phyloP scores from a whole-genome alignment of 176 grass and related monocot species.

The Ensete glaucum region DNA sequence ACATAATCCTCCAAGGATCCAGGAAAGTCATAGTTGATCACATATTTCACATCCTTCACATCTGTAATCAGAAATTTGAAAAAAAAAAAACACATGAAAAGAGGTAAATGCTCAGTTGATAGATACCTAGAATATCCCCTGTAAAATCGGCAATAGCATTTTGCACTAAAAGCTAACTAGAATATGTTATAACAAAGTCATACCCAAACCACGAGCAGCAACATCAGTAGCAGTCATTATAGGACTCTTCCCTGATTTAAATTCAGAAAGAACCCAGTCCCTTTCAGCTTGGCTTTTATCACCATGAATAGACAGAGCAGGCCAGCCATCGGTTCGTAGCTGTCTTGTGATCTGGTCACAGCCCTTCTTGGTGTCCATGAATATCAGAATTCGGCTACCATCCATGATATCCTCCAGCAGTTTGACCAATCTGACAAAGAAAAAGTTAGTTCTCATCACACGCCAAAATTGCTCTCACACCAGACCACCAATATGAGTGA shows the following conservation, averaged over 20 bases:
- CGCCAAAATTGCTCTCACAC: not conserved
- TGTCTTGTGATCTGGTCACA: conserved; percentile 94
- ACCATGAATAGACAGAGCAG: conserved; percentile 90
- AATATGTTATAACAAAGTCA: not conserved
- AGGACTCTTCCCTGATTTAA: conserved; percentile 93
- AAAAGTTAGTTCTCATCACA: not conserved
- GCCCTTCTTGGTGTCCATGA: conserved; percentile 95
- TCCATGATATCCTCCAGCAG: conserved; percentile 98
- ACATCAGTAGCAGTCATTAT: conserved; percentile 98
- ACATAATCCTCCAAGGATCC: conserved; percentile 96
- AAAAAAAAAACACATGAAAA: no score
- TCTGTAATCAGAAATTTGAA: conserved; percentile 33
- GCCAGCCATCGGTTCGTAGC: conserved; percentile 92
- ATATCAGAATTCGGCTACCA: conserved; percentile 93
- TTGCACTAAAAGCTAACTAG: not conserved
- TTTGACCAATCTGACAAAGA: conserved; percentile 68
- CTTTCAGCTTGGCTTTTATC: conserved; percentile 97
- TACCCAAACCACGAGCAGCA: conserved; percentile 93
- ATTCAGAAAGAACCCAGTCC: conserved; percentile 98
- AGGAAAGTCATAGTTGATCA: conserved; percentile 96
- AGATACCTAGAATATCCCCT: conserved; percentile 1
- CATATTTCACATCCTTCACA: conserved; percentile 97
- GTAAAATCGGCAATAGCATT: conserved; percentile 12
- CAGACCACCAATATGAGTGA: not conserved
- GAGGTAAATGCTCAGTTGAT: no score